These are phyloP conservation scores for Colletotrichum sp. DNA, from an alignment of 2,329 filamentous ascomycete genomes.

Conservation along the genomic window DNA sequence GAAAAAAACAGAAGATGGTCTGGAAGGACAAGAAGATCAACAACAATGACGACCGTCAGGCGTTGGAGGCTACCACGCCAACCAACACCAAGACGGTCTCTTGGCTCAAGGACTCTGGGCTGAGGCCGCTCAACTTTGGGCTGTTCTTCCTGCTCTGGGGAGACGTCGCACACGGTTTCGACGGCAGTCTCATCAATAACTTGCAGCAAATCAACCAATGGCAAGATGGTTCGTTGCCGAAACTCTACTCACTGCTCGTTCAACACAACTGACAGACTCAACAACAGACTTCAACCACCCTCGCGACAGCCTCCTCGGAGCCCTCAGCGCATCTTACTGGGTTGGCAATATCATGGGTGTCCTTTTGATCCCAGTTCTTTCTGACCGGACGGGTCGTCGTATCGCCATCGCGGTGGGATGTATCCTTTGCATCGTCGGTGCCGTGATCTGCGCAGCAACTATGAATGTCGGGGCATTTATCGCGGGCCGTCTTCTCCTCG, in stretches of 20 bases:
- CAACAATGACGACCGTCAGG: slow-evolving; percentile 4
- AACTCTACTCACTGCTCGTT: neutral
- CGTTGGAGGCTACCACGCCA: slow-evolving; percentile 12
- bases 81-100: neutral
- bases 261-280: neutral
- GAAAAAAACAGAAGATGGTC: neutral
- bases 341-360: slow-evolving; percentile 44
- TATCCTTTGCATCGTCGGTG: slow-evolving; percentile 36
- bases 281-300: slow-evolving; percentile 34
- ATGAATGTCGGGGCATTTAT: slow-evolving; percentile 51
- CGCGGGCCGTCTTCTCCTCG: slow-evolving; percentile 43
- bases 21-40: slow-evolving; percentile 5
- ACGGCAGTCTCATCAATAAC: slow-evolving; percentile 55
- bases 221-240: slow-evolving; percentile 33
- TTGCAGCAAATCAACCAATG: slow-evolving; percentile 48
- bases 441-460: slow-evolving; percentile 44
- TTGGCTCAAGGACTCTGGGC: slow-evolving; percentile 2
- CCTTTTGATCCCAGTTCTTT: slow-evolving; percentile 34
- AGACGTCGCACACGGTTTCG: slow-evolving; percentile 51
- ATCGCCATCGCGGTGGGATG: slow-evolving; percentile 35
- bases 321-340: slow-evolving; percentile 47
- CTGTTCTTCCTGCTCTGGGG: slow-evolving; percentile 38
- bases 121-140: slow-evolving; percentile 10
- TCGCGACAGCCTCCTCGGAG: slow-evolving; percentile 31
- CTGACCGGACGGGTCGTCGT: slow-evolving; percentile 34